Evolutionary conservation across 768 basidiomycete genomes (phyloP).

Genomic region (Mycena rebaudengoi): DNA sequence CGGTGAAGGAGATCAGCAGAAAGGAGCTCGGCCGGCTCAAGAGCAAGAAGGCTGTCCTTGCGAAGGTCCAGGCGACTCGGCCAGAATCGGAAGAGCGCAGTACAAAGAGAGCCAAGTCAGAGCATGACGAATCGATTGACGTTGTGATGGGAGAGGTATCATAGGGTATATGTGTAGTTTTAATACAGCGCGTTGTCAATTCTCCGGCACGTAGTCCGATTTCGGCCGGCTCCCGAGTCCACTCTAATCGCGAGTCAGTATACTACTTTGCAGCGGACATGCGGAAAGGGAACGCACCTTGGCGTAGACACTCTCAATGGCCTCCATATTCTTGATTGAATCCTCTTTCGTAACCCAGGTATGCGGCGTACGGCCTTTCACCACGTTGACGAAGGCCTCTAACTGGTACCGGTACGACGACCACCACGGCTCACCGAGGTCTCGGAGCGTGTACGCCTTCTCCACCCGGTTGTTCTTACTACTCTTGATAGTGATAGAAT

Average conservation of each 20-base stretch:
- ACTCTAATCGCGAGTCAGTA: constrained; percentile 27
- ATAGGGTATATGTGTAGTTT: background rate
- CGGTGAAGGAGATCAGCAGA: constrained; percentile 47
- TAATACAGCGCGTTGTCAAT: too few species aligned
- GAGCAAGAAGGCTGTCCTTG: constrained; percentile 60
- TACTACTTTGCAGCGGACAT: background rate
- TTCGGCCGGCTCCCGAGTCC: constrained; percentile 44
- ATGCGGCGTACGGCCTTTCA: constrained; percentile 59
- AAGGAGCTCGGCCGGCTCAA: constrained; percentile 59
- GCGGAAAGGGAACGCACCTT: constrained; percentile 43
- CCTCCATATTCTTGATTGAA: constrained; percentile 62
- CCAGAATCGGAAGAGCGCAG: constrained; percentile 38
- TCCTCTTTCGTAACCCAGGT: constrained; percentile 65
- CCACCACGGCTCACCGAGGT: constrained; percentile 68
- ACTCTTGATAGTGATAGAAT: constrained; percentile 54
- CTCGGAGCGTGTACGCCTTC: constrained; percentile 52
- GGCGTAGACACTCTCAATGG: constrained; percentile 66
- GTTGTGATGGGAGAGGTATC: constrained; percentile 3
- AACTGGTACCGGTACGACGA: constrained; percentile 64
- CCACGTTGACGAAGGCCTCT: constrained; percentile 69
- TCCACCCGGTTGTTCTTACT: constrained; percentile 44
- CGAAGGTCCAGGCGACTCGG: constrained; percentile 33
- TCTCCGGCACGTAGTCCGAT: constrained; percentile 32
- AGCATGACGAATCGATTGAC: constrained; percentile 25
- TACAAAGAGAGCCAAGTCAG: constrained; percentile 46